These are phyloP conservation scores for Arctium minus DNA, from an alignment of 129 eudicot genomes.

Conservation along the genomic window DNA sequence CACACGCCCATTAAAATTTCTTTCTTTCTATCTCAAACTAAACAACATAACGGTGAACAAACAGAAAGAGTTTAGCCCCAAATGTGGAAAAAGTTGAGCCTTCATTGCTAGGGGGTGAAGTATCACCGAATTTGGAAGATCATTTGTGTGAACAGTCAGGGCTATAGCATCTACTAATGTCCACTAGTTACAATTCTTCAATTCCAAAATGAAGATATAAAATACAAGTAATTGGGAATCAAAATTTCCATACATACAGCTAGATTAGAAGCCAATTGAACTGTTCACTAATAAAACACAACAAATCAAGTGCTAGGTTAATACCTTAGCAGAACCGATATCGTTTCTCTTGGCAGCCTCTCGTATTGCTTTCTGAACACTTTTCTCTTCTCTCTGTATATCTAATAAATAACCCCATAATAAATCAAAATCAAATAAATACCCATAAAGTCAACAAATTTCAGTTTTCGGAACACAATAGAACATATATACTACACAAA, in stretches of 20 bases:
- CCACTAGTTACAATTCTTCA: not conserved
- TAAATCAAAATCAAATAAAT: not conserved
- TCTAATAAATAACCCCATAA: constrained; percentile 32
- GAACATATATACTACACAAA: not conserved
- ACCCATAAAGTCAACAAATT: not conserved
- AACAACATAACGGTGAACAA: constrained; percentile 1
- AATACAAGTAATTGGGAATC: not conserved
- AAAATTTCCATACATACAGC: not conserved
- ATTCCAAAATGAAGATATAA: not conserved
- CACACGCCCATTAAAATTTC: not conserved
- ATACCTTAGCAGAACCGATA: constrained; percentile 93
- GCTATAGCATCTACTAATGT: not conserved
- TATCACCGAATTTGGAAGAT: not conserved
- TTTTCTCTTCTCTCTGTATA: constrained; percentile 90
- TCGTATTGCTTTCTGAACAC: constrained; percentile 88
- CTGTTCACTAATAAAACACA: not conserved
- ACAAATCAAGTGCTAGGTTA: not conserved
- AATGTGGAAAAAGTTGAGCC: not conserved
- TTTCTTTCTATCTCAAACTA: not conserved
- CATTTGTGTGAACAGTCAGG: not conserved
- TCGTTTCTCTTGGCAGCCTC: constrained; percentile 97
- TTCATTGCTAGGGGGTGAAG: not conserved
- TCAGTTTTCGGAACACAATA: not conserved
- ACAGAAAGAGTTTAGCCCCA: constrained; percentile 1
- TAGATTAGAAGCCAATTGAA: not conserved